These are phyloP conservation scores for Lojkania enalia DNA, from an alignment of 2,329 filamentous ascomycete genomes.

Conservation along the genomic window DNA sequence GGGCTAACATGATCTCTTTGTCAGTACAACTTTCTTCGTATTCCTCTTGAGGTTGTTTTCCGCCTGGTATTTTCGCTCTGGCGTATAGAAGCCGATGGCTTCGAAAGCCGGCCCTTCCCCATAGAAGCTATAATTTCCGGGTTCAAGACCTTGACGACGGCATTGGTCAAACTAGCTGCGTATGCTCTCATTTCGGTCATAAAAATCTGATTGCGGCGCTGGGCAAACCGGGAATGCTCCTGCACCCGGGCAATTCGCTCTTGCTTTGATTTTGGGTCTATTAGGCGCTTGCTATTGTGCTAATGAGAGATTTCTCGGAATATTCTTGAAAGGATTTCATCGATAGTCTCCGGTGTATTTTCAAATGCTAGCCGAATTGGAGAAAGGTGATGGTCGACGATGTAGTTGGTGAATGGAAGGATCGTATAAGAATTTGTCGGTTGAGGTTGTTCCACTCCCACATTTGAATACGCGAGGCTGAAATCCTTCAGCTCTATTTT, in stretches of 20 bases:
- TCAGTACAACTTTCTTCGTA: conserved; percentile 39
- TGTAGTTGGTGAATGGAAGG: conserved; percentile 52
- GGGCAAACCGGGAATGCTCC: conserved; percentile 43
- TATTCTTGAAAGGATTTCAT: conserved; percentile 44
- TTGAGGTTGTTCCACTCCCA: background rate
- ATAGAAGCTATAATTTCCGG: conserved; percentile 65
- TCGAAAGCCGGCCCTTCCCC: conserved; percentile 16
- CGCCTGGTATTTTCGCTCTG: conserved; percentile 29
- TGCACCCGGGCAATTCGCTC: conserved; percentile 37
- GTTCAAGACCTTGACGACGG: conserved; percentile 63
- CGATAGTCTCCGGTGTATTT: conserved; percentile 34
- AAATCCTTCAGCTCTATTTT: too few relatives aligned
- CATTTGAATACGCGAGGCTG: too few relatives aligned
- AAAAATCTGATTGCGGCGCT: conserved; percentile 62
- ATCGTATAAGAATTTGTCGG: conserved; percentile 33
- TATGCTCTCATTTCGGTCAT: conserved; percentile 71
- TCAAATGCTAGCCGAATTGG: conserved; percentile 48
- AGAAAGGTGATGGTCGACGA: conserved; percentile 54
- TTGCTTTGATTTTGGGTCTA: conserved; percentile 47
- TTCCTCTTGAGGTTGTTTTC: conserved; percentile 15
- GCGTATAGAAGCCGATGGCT: conserved; percentile 14
- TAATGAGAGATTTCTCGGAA: conserved; percentile 60
- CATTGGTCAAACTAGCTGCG: conserved; percentile 69
- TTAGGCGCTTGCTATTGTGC: conserved; percentile 62
- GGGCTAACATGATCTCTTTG: conserved; percentile 51